Evolutionary conservation across 148 eudicot species (phyloP), one percentile per base, ranked within the genome.

Genomic region (Rheum nobile): DNA sequence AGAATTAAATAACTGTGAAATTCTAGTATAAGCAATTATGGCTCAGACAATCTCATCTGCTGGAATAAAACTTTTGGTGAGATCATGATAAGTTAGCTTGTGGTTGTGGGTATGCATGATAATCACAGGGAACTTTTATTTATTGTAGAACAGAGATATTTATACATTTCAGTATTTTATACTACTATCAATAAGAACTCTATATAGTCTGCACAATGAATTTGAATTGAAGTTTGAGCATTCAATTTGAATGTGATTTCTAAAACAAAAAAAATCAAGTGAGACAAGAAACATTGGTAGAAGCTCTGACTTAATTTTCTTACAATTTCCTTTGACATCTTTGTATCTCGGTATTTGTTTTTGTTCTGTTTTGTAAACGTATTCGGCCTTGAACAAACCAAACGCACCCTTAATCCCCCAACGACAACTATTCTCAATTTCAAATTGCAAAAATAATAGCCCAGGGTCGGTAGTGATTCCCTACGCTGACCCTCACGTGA

Each of bases 401-500:
- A 57, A 63, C 69, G 17, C 69, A 9, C 14, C 69, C 69, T 9
- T 14, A 28, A 57, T 6, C 7, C 26, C 57, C 26, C 57, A 50
- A 50, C 63, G 63, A 57, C 67, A 65, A 65, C 70, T 6, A 65
- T 63, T 32, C 69, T 29, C 38, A 63, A 4, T 63, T 63, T 32
- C 39, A 65, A 65, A 65, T 65, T 32, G 70, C 38, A 19, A 65
- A 65, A 65, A 65, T 4, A 65, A 5, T 6, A 24, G 31, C 12
- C 31, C 2, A 1, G 3, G 63, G 63, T 55, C 2, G 69, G 70
- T 12, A 31, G 10, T 65, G 39, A 65, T 65, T 34, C 41, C 38
- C 6, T 65, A 65, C 70, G 41, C 70, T 34, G 41, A 65, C 70
- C 67, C 70, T 32, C 70, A 65, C 70, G 39, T 65, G 70, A 34